Evolutionary conservation across 768 basidiomycete genomes (phyloP).

Genomic region (Boletales sp.): DNA sequence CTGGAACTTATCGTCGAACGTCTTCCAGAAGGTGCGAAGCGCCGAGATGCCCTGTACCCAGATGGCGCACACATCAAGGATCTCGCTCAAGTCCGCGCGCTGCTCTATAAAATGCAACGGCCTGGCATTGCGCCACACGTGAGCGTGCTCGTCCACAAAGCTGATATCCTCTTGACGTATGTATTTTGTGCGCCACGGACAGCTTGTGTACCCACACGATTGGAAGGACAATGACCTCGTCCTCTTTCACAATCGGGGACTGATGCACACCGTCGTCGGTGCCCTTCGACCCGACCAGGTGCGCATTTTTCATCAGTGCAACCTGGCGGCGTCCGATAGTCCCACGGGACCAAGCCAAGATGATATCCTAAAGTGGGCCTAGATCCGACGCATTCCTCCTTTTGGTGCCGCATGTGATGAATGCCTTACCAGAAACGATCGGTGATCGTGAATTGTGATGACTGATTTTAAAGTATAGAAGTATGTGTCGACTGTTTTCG

Average conservation of each 20-base stretch:
- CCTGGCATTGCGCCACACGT: conserved; percentile 83
- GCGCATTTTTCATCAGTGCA: conserved; percentile 54
- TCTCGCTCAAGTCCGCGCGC: conserved; percentile 63
- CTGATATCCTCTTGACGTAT: too few relatives aligned
- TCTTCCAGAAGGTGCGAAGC: conserved; percentile 55
- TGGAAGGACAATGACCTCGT: conserved; percentile 70
- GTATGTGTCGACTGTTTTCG: too few relatives aligned
- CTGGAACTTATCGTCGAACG: conserved; percentile 68
- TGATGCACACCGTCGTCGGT: conserved; percentile 66
- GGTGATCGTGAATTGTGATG: too few relatives aligned
- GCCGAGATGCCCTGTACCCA: conserved; percentile 71
- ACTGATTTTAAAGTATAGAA: too few relatives aligned
- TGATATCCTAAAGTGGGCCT: conserved; percentile 45
- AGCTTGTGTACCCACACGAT: conserved; percentile 87
- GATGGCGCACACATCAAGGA: conserved; percentile 77
- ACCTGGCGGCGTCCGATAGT: conserved; percentile 50
- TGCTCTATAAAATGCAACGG: conserved; percentile 84
- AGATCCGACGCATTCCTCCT: conserved; percentile 7
- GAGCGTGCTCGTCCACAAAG: neutral
- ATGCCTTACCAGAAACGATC: too few relatives aligned
- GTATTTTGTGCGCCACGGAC: neutral
- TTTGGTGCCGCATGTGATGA: neutral
- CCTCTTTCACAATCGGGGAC: conserved; percentile 70
- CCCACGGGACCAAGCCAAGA: conserved; percentile 45
- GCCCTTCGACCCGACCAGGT: conserved; percentile 50